Base-by-base conservation (phyloP, 345 rosid species). In the Pistacia atlantica region DNA sequence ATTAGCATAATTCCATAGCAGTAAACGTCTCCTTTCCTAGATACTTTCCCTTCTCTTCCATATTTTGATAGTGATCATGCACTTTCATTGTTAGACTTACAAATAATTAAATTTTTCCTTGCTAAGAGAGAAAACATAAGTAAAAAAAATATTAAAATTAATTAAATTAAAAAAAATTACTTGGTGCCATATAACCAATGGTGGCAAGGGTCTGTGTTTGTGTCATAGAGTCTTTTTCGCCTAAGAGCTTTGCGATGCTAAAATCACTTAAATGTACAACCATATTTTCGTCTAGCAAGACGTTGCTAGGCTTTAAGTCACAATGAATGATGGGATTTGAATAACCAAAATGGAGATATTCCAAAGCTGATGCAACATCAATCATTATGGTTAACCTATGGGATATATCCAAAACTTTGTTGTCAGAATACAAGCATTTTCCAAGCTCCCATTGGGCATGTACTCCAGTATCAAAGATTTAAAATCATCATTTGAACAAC, bases 301-400 rank as follows among this genome's bases (percentile, higher is more conserved):
- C 60, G 18, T 69, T 69, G 62, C 35, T 52, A 0, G 77, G 77
- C 25, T 79, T 73, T 12, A 79, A 49, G 38, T 79, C 81, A 5
- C 81, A 73, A 1, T 73, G 74, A 18, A 66, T 46, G 0, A 79
- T 10, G 81, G 63, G 9, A 55, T 25, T 59, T 51, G 63, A 16
- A 20, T 48, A 8, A 22, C 69, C 69, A 12, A 37, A 65, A 42
- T 42, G 77, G 10, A 79, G 80, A 57, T 77, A 77, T 31, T 77
- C 80, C 22, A 77, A 11, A 12, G 57, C 80, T 20, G 42, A 56
- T 18, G 78, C 78, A 14, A 79, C 67, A 35, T 79, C 78, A 4
- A 79, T 79, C 75, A 28, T 78, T 59, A 46, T 33, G 72, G 57
- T 55, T 8, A 42, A 42, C 45, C 45, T 42, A 0, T 61, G 62